Conservation (phyloP, 148 eudicot genomes). For the Rhododendron kiyosumense region DNA sequence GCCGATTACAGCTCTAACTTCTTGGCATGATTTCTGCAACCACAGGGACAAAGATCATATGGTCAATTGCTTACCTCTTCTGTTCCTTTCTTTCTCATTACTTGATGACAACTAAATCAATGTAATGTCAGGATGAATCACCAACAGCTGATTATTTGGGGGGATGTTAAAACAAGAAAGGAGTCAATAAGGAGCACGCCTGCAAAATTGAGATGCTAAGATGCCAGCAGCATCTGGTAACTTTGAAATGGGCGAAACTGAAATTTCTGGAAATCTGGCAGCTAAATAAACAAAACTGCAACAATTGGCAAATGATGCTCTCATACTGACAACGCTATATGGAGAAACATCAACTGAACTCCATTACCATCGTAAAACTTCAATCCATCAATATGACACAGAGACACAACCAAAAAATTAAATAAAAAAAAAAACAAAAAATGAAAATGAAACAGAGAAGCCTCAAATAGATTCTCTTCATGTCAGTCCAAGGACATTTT, state of each 20-base stretch:
- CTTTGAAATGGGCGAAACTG: neutral
- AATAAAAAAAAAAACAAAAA: too few relatives aligned
- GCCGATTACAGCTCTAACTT: conserved; percentile 78
- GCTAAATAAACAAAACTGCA: neutral
- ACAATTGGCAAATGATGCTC: too few relatives aligned
- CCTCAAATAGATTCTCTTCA: too few relatives aligned
- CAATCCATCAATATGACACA: too few relatives aligned
- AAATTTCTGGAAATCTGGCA: neutral
- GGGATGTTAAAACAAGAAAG: too few relatives aligned
- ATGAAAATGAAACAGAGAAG: too few relatives aligned
- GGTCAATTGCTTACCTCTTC: neutral
- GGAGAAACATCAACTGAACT: too few relatives aligned
- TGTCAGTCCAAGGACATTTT: too few relatives aligned
- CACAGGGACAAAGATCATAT: neutral
- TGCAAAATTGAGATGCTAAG: neutral
- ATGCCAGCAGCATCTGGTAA: neutral
- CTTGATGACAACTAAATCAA: neutral
- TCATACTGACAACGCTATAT: too few relatives aligned
- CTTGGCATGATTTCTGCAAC: conserved; percentile 82
- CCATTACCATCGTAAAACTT: too few relatives aligned
- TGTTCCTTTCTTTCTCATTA: neutral
- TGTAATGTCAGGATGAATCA: neutral
- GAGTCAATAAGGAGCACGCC: neutral
- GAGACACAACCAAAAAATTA: too few relatives aligned
- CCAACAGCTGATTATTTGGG: too few relatives aligned